Base-by-base conservation (phyloP, 768 basidiomycete species). In the Hirschioporus abietinus region DNA sequence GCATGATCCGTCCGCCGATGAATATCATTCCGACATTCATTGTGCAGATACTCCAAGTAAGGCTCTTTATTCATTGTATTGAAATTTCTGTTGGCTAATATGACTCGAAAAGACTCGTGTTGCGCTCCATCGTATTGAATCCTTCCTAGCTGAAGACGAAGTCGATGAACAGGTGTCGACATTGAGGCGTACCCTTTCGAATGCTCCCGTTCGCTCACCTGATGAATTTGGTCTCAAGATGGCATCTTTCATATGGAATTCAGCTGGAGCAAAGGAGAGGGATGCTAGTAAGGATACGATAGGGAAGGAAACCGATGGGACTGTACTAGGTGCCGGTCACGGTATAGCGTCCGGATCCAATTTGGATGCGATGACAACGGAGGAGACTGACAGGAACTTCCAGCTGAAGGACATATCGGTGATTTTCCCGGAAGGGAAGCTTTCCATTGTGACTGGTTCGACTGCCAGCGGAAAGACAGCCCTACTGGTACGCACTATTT, bases 1-100 rank as follows among this genome's bases (percentile, higher is more conserved):
- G 82, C 60, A 95, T 96, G 95, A 82, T 97, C 71, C 83, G 87
- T 83, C 74, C 80, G n/a, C 93, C 94, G 0, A 77, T 95, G 60
- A 92, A 92, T 70, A 83, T 91, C 35, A 88, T 96, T 62, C 94
- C 94, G 0, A 80, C 85, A 7, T 94, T 86, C 82, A 85, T 91
- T 61, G 89, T 95, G 8, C 87, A 91, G 61, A 79, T 95, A 25
- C 81, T 95, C 1, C 89, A 91, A 73, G 80, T 75, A 65, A 66
- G 69, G 7, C 26, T n/a, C 58, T 35, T 23, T 34, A 18, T n/a
- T n/a, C n/a, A n/a, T 24, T 24, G 7, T 15, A n/a, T 42, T 26
- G 63, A 8, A 20, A 12, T 12, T 15, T 67, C 26, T 17, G 17
- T 63, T 62, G 10, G 58, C 15, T n/a, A 26, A 65, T 25, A 25